Evolutionary conservation across 2,329 filamentous ascomycete species (phyloP).

Genomic region (Phyllachora maydis): DNA sequence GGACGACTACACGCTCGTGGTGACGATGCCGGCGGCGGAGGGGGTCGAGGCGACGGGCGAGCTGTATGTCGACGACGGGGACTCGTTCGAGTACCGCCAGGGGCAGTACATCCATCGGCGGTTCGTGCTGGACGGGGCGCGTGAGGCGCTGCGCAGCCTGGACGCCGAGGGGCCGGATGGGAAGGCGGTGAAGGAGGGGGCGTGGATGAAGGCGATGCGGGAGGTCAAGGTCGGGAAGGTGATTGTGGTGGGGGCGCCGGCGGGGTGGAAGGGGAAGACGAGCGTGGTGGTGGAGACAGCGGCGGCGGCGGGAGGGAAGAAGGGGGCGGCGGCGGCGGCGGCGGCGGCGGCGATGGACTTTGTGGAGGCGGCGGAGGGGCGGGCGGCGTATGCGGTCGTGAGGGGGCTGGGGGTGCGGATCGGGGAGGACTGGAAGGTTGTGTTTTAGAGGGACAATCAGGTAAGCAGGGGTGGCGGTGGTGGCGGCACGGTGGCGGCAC

Average conservation of each 20-base stretch:
- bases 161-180: slow-evolving; percentile 36
- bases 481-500: no score
- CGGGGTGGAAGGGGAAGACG: slow-evolving; percentile 44
- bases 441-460: no score
- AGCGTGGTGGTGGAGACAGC: slow-evolving; percentile 33
- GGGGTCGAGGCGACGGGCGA: slow-evolving; percentile 47
- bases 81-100: slow-evolving; percentile 46
- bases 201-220: slow-evolving; percentile 62
- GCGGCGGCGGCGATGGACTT: slow-evolving; percentile 42
- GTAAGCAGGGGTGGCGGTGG: no score
- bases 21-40: slow-evolving; percentile 46
- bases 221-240: slow-evolving; percentile 67
- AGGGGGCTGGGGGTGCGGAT: slow-evolving; percentile 28
- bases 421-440: slow-evolving; percentile 29
- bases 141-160: slow-evolving; percentile 42
- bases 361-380: slow-evolving; percentile 20
- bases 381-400: slow-evolving; percentile 29
- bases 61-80: slow-evolving; percentile 64
- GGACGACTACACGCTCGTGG: slow-evolving; percentile 48
- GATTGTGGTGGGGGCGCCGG: slow-evolving; percentile 61
- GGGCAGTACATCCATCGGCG: slow-evolving; percentile 76
- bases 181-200: slow-evolving; percentile 41
- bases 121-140: slow-evolving; percentile 42
- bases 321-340: no score
- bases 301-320: slow-evolving; percentile 19